Evolutionary conservation across 345 rosid species (phyloP).

Genomic region (Populus ilicifolia): DNA sequence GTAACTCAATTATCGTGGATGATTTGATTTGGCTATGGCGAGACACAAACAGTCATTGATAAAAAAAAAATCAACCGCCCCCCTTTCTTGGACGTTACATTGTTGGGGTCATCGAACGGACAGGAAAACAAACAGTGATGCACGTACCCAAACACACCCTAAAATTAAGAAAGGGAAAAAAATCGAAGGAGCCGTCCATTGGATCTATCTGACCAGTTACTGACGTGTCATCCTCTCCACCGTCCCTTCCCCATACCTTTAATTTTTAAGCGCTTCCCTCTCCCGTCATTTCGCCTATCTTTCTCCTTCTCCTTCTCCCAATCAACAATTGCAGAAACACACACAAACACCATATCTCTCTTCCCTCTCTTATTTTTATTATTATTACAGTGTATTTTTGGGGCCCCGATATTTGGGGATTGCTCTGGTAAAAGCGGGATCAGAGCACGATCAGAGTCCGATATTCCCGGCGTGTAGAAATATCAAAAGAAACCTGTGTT

Average conservation of each 20-base stretch:
- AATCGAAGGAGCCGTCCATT: neutral
- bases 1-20: no score
- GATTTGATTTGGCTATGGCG: no score
- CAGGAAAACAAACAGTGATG: no score
- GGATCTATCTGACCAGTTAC: neutral
- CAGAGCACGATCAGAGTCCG: neutral
- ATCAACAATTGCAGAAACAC: neutral
- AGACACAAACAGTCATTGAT: no score
- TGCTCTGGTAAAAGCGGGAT: neutral
- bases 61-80: no score
- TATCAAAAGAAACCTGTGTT: neutral
- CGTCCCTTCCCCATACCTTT: neutral
- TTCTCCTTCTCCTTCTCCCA: neutral
- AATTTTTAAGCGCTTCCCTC: neutral
- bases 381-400: neutral
- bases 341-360: neutral
- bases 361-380: no score
- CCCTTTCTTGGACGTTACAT: no score
- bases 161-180: no score
- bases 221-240: neutral
- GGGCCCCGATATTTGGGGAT: neutral
- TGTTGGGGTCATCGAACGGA: no score
- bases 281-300: neutral
- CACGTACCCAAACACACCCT: no score
- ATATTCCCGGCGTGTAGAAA: neutral